These are phyloP conservation scores for Apophysomyces trapeziformis DNA, from an alignment of 371 early-diverging fungal genomes.

Conservation along the genomic window DNA sequence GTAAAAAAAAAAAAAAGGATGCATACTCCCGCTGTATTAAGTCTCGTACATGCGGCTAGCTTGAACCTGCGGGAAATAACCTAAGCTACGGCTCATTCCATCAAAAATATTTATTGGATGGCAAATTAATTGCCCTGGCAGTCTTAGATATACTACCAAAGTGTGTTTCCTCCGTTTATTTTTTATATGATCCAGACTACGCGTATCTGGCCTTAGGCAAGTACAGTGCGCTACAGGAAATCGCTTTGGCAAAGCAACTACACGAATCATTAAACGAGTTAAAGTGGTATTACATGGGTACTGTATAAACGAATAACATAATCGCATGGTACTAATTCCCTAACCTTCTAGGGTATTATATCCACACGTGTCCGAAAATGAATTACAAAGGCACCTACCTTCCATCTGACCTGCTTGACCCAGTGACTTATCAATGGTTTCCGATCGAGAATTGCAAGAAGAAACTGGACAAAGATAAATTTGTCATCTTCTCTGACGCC, in stretches of 20 bases:
- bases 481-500: slow-evolving; percentile 18
- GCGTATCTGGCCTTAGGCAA: slow-evolving; percentile 77
- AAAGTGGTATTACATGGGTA: slow-evolving; percentile 89
- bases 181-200: slow-evolving; percentile 90
- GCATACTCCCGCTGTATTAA: not conserved
- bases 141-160: slow-evolving; percentile 90
- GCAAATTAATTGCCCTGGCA: slow-evolving; percentile 80
- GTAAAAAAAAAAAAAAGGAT: slow-evolving; percentile 28
- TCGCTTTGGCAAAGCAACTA: slow-evolving; percentile 56
- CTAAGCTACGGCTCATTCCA: slow-evolving; percentile 83
- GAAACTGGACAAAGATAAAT: slow-evolving; percentile 28
- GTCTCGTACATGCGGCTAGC: not conserved
- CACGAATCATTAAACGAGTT: slow-evolving; percentile 36
- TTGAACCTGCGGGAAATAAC: slow-evolving; percentile 19
- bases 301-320: not conserved
- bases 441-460: slow-evolving; percentile 31
- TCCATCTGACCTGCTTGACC: slow-evolving; percentile 84
- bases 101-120: slow-evolving; percentile 83
- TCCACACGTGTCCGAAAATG: slow-evolving; percentile 92
- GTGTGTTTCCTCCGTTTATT: slow-evolving; percentile 93
- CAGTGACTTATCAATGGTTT: slow-evolving; percentile 51
- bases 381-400: slow-evolving; percentile 87
- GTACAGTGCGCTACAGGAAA: slow-evolving; percentile 85
- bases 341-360: slow-evolving; percentile 74
- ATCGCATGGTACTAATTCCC: not conserved